Evolutionary conservation across 495 filamentous ascomycete species (phyloP).

Genomic region (Lasiosphaeria ovina): DNA sequence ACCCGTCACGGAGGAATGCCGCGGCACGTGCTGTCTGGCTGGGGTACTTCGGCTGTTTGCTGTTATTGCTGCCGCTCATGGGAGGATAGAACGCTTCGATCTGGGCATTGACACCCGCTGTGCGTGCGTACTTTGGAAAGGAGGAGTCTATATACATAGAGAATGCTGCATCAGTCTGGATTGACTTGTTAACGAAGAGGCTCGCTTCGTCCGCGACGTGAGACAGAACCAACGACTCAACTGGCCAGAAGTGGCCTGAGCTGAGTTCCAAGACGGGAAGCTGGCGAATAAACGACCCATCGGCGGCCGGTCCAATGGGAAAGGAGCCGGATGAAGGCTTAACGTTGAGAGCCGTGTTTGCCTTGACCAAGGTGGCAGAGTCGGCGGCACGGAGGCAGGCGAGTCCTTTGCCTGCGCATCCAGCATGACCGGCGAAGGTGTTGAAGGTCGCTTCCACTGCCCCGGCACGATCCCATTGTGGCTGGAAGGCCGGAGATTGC

Average conservation of each 20-base stretch:
- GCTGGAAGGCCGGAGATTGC: constrained; percentile 49
- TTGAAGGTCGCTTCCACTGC: constrained; percentile 39
- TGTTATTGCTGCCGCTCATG: constrained; percentile 9
- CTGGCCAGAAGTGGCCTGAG: constrained; percentile 43
- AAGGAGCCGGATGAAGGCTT: constrained; percentile 38
- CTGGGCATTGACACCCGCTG: constrained; percentile 29
- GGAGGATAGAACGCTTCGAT: constrained; percentile 39
- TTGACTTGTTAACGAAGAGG: constrained; percentile 40
- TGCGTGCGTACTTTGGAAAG: constrained; percentile 37
- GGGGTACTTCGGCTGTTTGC: constrained; percentile 23
- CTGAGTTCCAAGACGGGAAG: constrained; percentile 43
- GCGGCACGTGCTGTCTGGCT: constrained; percentile 33
- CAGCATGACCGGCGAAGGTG: constrained; percentile 44
- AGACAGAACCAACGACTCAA: constrained; percentile 40
- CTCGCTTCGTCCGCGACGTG: constrained; percentile 42
- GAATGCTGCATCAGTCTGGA: constrained; percentile 54
- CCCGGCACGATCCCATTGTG: constrained; percentile 41
- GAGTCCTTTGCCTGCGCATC: constrained; percentile 45
- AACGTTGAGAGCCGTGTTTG: constrained; percentile 39
- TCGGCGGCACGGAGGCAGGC: constrained; percentile 43
- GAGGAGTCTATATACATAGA: constrained; percentile 44
- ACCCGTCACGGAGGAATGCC: constrained; percentile 35
- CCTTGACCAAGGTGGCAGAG: constrained; percentile 33
- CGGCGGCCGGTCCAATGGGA: constrained; percentile 45
- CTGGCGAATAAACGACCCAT: constrained; percentile 46